phyloP scores from a whole-genome alignment of 306 rosid genomes.

The Casuarina cunninghamiana region DNA sequence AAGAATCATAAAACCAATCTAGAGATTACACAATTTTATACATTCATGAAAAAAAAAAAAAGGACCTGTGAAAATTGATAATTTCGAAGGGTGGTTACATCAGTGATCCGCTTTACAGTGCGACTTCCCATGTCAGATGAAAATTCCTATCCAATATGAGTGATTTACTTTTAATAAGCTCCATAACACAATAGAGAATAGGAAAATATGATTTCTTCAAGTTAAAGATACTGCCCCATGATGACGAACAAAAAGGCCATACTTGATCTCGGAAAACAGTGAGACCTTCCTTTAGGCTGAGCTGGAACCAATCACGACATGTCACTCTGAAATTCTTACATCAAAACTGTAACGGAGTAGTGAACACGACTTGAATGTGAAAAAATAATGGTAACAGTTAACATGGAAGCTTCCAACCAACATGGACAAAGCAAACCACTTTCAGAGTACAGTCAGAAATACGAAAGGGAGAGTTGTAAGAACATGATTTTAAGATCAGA shows the following conservation, averaged over 20 bases:
- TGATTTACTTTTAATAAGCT: constrained; percentile 10
- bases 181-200: neutral
- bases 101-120: constrained; percentile 79
- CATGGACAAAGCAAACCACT: neutral
- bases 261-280: constrained; percentile 99
- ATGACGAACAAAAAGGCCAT: constrained; percentile 19
- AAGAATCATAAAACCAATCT: constrained; percentile 11
- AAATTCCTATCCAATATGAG: constrained; percentile 67
- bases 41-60: neutral
- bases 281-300: constrained; percentile 96
- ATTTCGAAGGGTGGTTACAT: constrained; percentile 85
- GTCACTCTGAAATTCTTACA: constrained; percentile 72
- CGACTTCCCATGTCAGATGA: constrained; percentile 99
- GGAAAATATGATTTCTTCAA: neutral
- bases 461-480: constrained; percentile 11
- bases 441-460: constrained; percentile 9
- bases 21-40: constrained; percentile 5
- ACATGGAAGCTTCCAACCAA: constrained; percentile 10
- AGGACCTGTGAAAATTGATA: constrained; percentile 97
- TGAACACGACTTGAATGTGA: constrained; percentile 2
- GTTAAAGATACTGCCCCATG: constrained; percentile 21
- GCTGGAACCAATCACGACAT: constrained; percentile 99
- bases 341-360: constrained; percentile 31
- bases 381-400: neutral
- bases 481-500: constrained; percentile 10